Evolutionary conservation across 208 protist species (phyloP).

Genomic region (Phytomonas francai): DNA sequence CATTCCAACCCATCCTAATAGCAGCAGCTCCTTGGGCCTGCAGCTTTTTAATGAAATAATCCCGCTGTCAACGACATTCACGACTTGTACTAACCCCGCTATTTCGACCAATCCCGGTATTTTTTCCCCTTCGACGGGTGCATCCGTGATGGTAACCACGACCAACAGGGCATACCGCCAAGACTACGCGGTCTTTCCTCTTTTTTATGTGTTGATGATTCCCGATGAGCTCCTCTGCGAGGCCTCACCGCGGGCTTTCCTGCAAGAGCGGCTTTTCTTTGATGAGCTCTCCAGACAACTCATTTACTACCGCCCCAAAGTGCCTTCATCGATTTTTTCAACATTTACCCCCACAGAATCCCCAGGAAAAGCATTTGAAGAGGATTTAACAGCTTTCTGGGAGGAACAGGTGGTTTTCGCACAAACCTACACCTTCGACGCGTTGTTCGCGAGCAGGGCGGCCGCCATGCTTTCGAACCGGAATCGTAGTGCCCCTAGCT

Average conservation of each 20-base stretch:
- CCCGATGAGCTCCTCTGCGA: slow-evolving; percentile 17
- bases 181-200: slow-evolving; percentile 17
- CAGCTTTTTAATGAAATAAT: too few species aligned
- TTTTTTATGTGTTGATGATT: slow-evolving; percentile 24
- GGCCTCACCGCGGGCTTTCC: background rate
- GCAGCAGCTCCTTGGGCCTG: too few species aligned
- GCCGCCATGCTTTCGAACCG: too few species aligned
- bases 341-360: too few species aligned
- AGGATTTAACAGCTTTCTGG: background rate
- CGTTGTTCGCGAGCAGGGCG: slow-evolving; percentile 13
- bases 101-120: too few species aligned
- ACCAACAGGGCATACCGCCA: slow-evolving; percentile 13
- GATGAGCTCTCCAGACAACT: slow-evolving; percentile 22
- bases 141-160: too few species aligned
- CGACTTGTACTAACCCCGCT: too few species aligned
- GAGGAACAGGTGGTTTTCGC: slow-evolving; percentile 23
- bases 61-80: too few species aligned
- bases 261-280: slow-evolving; percentile 22
- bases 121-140: too few species aligned
- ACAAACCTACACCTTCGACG: slow-evolving; percentile 23
- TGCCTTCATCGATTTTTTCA: too few species aligned
- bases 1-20: too few species aligned
- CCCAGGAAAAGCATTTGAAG: background rate
- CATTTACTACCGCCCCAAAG: slow-evolving; percentile 18
- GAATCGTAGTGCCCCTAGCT: too few species aligned